Conservation (phyloP, 345 rosid species). For the Brassica rapa region DNA sequence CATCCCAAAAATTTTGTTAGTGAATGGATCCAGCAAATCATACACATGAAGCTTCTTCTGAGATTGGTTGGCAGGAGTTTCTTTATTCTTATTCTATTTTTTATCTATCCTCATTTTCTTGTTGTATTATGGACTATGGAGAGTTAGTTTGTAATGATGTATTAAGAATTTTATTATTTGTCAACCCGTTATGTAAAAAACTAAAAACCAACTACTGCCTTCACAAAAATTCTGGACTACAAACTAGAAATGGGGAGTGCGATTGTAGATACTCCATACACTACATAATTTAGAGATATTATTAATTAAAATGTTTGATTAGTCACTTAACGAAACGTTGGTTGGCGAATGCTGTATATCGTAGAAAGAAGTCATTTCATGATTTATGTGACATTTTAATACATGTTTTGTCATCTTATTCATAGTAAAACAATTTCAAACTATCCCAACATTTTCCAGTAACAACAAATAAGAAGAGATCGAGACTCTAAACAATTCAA, state of each 20-base stretch:
- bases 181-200: neutral
- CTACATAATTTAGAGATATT: neutral
- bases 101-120: neutral
- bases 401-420: neutral
- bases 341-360: neutral
- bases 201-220: neutral
- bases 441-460: constrained; percentile 7
- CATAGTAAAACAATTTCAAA: neutral
- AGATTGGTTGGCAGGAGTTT: neutral
- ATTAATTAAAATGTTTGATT: neutral
- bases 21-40: constrained; percentile 10
- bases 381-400: neutral
- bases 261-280: neutral
- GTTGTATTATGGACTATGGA: constrained; percentile 15
- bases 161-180: constrained; percentile 6
- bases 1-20: constrained; percentile 27
- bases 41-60: neutral
- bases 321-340: neutral
- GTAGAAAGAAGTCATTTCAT: neutral
- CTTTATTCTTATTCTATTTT: neutral
- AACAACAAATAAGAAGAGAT: neutral
- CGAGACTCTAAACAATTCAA: neutral
- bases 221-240: neutral
- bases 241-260: neutral
- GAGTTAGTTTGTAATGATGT: constrained; percentile 29